Evolutionary conservation across 129 eudicot species (phyloP), one percentile per base, ranked within the genome.

Genomic region (Flaveria bidentis): DNA sequence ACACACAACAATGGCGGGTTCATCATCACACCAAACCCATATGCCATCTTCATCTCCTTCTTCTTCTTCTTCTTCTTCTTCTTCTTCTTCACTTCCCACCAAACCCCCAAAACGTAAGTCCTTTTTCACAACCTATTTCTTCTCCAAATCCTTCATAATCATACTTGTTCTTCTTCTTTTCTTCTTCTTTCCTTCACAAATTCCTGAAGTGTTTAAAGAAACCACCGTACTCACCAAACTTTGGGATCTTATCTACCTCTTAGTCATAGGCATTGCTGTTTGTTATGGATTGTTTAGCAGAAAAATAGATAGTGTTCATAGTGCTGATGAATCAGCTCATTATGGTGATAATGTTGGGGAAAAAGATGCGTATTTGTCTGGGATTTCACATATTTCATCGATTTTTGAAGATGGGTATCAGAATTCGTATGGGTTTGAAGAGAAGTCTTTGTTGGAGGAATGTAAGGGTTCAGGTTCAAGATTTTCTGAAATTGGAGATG

Each of bases 221-320:
- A 83, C 82, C 60, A 55, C 86, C 22, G 33, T 87, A 23, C 49
- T 82, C 36, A 81, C 81, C 11, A 71, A 82, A n/a, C 67, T 84
- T 33, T 93, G 97, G 98, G 98, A 93, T 26, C 88, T 90, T 61
- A 28, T 90, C 42, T 86, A 88, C 80, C 92, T 93, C 61, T 74
- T 90, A 53, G 78, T 88, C 63, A 88, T 93, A 44, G 98, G 98
- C 52, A 84, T 87, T 84, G 85, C 73, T 42, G 87, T 90, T 66
- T 90, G 88, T 67, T 93, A 93, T 79, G 98, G 98, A 18, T 78
- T 93, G 45, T 90, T 90, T 67, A 68, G 88, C 77, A 79, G 90
- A 80, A 85, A 70, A 82, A 42, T 36, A 69, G 79, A 52, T 7
- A 15, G 39, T 72, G 20, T 70, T 23, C 80, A 65, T 71, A 42